A percentile compares a stretch with the other conserved stretches of the same genome.
phyloP scores from a whole-genome alignment of 2,329 filamentous ascomycete species.

The Westerdykella ornata region DNA sequence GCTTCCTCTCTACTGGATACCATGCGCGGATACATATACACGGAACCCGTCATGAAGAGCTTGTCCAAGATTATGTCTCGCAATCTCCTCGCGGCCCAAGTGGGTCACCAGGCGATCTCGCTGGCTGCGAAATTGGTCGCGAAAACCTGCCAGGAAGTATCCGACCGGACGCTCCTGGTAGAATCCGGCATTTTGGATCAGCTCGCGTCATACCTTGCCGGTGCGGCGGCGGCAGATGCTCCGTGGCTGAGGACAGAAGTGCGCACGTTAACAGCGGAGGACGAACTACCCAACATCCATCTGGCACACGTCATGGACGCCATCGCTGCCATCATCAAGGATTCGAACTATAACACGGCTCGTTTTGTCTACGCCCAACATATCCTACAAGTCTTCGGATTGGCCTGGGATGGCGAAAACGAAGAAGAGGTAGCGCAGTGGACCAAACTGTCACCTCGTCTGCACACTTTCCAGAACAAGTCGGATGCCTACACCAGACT shows the following conservation, averaged over 20 bases:
- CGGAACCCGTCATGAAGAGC: slow-evolving; percentile 53
- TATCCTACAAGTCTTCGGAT: slow-evolving; percentile 31
- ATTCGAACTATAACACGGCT: slow-evolving; percentile 71
- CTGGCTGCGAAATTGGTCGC: slow-evolving; percentile 53
- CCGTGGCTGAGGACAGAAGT: slow-evolving; percentile 12
- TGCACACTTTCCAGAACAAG: slow-evolving; percentile 37
- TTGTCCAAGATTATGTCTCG: slow-evolving; percentile 61
- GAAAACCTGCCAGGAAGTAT: slow-evolving; percentile 62
- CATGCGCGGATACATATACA: slow-evolving; percentile 51
- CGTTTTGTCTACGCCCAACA: slow-evolving; percentile 47
- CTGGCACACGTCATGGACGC: slow-evolving; percentile 69
- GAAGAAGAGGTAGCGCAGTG: slow-evolving; percentile 12
- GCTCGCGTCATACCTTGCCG: slow-evolving; percentile 57
- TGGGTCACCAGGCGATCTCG: slow-evolving; percentile 55
- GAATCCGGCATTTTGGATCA: slow-evolving; percentile 70
- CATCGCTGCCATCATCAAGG: slow-evolving; percentile 66
- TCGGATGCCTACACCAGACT: slow-evolving; percentile 37
- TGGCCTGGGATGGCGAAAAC: slow-evolving; percentile 20
- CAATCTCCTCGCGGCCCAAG: slow-evolving; percentile 42
- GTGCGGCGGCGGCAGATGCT: slow-evolving; percentile 26
- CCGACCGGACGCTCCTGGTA: slow-evolving; percentile 64
- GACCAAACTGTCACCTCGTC: slow-evolving; percentile 34
- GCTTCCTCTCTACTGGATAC: slow-evolving; percentile 49
- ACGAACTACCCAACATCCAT: slow-evolving; percentile 44
- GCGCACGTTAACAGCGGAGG: slow-evolving; percentile 7